A percentile compares a stretch with the other conserved stretches of the same genome.
Conservation (phyloP, 148 eudicot species). For the Nepenthes gracilis region DNA sequence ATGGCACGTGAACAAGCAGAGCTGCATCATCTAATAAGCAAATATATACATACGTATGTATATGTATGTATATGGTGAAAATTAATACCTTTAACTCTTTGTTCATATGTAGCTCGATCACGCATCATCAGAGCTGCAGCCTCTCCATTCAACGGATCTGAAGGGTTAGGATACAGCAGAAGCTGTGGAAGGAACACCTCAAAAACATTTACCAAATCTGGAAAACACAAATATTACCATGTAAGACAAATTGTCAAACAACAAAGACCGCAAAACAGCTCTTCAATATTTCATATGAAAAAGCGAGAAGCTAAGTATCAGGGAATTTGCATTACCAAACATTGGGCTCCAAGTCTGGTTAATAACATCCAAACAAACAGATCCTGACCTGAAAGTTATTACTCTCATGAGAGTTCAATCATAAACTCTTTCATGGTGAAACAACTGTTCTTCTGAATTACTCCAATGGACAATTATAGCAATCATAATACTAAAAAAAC, state of each 20-base stretch:
- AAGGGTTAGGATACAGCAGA: conserved; percentile 85
- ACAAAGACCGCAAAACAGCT: background rate
- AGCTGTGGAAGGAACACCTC: conserved; percentile 98
- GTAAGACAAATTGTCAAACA: conserved; percentile 7
- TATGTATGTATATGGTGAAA: background rate
- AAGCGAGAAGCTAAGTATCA: background rate
- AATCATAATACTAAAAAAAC: conserved; percentile 8
- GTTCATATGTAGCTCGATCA: conserved; percentile 55
- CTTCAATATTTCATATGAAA: background rate
- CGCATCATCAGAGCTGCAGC: conserved; percentile 94
- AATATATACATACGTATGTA: no score
- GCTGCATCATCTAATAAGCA: no score
- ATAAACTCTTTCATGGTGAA: background rate
- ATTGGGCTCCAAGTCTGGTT: conserved; percentile 95
- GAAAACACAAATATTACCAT: conserved; percentile 9
- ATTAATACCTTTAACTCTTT: conserved; percentile 69
- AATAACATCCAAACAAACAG: conserved; percentile 90
- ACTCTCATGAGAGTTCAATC: conserved; percentile 1
- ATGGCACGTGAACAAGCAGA: no score
- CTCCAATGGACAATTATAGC: background rate
- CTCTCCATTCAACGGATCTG: conserved; percentile 83
- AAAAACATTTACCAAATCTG: conserved; percentile 84
- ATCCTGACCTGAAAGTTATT: conserved; percentile 63
- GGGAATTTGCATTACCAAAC: conserved; percentile 46
- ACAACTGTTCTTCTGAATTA: background rate